These are phyloP conservation scores for Aspergillus fructus DNA, from an alignment of 2,329 filamentous ascomycete species.

Conservation along the genomic window DNA sequence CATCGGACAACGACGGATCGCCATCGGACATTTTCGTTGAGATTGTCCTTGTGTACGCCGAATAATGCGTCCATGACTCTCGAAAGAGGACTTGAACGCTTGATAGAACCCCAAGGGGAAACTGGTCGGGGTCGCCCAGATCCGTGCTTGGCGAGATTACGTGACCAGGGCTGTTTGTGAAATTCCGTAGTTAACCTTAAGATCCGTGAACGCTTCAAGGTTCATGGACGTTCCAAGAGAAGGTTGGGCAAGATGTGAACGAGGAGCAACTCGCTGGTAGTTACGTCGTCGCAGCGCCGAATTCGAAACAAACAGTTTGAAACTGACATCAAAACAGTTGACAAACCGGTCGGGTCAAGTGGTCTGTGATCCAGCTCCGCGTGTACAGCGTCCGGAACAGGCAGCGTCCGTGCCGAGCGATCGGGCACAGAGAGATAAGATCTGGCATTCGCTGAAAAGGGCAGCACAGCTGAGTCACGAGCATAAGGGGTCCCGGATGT, in stretches of 20 bases:
- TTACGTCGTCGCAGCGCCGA: too few relatives aligned
- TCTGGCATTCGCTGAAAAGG: not conserved
- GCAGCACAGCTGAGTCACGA: conserved; percentile 1
- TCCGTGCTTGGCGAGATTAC: not conserved
- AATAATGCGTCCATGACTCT: not conserved
- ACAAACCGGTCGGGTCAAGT: too few relatives aligned
- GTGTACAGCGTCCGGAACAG: not conserved
- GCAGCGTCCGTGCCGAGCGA: conserved; percentile 8
- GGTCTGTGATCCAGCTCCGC: too few relatives aligned
- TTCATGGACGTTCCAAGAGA: too few relatives aligned
- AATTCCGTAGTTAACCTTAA: too few relatives aligned
- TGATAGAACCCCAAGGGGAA: not conserved
- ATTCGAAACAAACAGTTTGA: too few relatives aligned
- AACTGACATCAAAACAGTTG: too few relatives aligned
- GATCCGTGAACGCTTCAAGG: too few relatives aligned
- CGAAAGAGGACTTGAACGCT: not conserved
- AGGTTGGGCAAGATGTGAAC: too few relatives aligned
- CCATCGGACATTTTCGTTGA: too few relatives aligned
- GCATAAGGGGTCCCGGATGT: not conserved
- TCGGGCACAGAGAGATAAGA: not conserved
- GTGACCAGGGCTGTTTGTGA: not conserved
- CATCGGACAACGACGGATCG: too few relatives aligned
- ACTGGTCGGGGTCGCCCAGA: not conserved
- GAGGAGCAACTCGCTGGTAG: too few relatives aligned
- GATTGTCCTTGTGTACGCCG: not conserved